These are phyloP conservation scores for Salvia hispanica DNA, from an alignment of 257 asterid species.

Conservation along the genomic window DNA sequence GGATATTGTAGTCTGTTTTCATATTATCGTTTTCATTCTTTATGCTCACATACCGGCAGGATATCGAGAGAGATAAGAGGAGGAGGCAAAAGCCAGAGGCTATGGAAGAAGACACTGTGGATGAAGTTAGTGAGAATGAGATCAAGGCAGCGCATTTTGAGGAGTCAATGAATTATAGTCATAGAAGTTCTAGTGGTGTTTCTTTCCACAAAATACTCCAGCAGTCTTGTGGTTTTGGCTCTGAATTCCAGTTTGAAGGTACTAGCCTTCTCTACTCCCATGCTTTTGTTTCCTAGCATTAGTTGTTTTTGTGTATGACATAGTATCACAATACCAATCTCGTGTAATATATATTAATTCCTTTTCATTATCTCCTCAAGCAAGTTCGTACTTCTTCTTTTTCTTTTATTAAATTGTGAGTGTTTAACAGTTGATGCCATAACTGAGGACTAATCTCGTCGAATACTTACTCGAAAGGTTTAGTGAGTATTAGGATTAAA, in stretches of 20 bases:
- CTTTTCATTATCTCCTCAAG: neutral
- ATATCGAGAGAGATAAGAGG: slow-evolving; percentile 46
- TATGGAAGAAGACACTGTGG: slow-evolving; percentile 46
- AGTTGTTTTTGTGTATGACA: slow-evolving; percentile 5
- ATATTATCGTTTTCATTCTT: neutral
- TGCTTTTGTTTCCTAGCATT: neutral
- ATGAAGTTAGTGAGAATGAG: slow-evolving; percentile 41
- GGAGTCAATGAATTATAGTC: slow-evolving; percentile 50
- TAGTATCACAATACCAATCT: slow-evolving; percentile 6
- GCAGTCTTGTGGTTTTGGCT: slow-evolving; percentile 49
- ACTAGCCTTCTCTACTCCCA: neutral
- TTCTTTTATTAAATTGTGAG: neutral
- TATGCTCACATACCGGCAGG: slow-evolving; percentile 30
- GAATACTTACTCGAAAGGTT: too few relatives aligned
- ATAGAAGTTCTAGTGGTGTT: slow-evolving; percentile 48
- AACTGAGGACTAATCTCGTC: neutral
- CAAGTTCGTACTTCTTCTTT: neutral
- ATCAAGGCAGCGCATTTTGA: slow-evolving; percentile 49
- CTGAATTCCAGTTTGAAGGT: slow-evolving; percentile 46
- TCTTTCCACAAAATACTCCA: slow-evolving; percentile 52
- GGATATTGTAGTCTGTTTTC: neutral
- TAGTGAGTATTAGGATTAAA: too few relatives aligned
- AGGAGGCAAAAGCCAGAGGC: slow-evolving; percentile 44
- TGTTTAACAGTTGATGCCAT: neutral
- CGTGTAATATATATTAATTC: slow-evolving; percentile 24